A percentile compares a stretch with the other conserved stretches of the same genome.
phyloP scores from a whole-genome alignment of 768 basidiomycete genomes.

The Hysterangium stoloniferum region DNA sequence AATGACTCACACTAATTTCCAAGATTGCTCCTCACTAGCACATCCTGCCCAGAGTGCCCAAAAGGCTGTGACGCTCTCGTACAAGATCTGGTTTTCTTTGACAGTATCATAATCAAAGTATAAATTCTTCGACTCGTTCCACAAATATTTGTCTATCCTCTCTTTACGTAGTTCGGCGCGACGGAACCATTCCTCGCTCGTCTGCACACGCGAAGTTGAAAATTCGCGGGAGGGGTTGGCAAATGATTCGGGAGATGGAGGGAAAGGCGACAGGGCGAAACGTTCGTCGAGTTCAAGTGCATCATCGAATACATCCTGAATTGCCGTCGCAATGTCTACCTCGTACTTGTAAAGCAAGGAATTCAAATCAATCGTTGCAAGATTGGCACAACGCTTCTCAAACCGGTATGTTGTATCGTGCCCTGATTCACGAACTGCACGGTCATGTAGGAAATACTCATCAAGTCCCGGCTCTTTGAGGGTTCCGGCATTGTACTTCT shows the following conservation, averaged over 20 bases:
- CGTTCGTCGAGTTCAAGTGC: conserved; percentile 89
- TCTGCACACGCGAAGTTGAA: conserved; percentile 55
- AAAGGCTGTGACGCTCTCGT: conserved; percentile 94
- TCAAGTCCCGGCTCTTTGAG: conserved; percentile 85
- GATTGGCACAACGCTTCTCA: conserved; percentile 95
- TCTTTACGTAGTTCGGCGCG: conserved; percentile 77
- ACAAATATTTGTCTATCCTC: conserved; percentile 87
- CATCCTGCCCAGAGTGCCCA: conserved; percentile 98
- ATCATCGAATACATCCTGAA: conserved; percentile 91
- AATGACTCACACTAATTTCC: conserved; percentile 78
- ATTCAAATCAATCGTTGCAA: conserved; percentile 94
- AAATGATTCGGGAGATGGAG: conserved; percentile 67
- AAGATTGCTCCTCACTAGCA: conserved; percentile 91
- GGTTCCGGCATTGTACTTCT: conserved; percentile 83
- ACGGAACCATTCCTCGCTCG: conserved; percentile 87
- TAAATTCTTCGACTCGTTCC: conserved; percentile 91
- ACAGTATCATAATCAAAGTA: conserved; percentile 97
- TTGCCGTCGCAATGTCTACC: conserved; percentile 96
- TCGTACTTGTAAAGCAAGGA: conserved; percentile 97
- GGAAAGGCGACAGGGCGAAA: conserved; percentile 87
- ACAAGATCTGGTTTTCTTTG: conserved; percentile 83
- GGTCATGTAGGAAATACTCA: conserved; percentile 96
- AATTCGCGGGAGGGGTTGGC: conserved; percentile 52
- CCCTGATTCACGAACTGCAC: conserved; percentile 91
- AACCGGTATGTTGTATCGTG: conserved; percentile 97